A percentile compares a stretch with the other conserved stretches of the same genome.
Evolutionary conservation across 75 land plant genomes (phyloP).

Genomic region (Pinus taeda): DNA sequence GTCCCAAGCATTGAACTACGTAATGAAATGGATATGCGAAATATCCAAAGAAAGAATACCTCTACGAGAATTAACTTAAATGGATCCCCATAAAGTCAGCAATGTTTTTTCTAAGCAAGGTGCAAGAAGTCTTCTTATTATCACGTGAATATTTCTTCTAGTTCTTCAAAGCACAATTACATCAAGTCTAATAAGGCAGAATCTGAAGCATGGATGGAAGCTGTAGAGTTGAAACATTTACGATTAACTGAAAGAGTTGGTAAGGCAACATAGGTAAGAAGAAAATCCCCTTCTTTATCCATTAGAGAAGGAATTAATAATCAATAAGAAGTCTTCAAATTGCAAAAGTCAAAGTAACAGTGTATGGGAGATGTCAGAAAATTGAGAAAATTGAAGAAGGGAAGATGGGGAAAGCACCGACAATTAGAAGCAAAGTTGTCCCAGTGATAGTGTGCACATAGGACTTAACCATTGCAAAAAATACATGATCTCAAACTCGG

Average conservation of each 20-base stretch:
- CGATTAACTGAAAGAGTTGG: constrained; percentile 20
- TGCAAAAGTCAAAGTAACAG: constrained; percentile 59
- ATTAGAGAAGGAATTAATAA: not conserved
- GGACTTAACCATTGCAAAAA: too few species aligned
- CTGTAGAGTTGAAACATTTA: constrained; percentile 46
- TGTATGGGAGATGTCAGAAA: constrained; percentile 67
- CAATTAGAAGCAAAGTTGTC: too few species aligned
- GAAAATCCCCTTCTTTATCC: constrained; percentile 9
- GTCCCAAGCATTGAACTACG: constrained; percentile 6
- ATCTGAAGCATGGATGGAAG: constrained; percentile 57
- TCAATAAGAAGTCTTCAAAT: constrained; percentile 20
- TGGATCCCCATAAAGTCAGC: not conserved
- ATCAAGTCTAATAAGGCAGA: constrained; percentile 1
- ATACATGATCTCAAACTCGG: too few species aligned
- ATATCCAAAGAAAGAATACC: not conserved
- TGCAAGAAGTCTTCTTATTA: not conserved
- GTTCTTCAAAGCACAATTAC: not conserved
- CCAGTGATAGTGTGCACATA: too few species aligned
- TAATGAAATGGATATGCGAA: constrained; percentile 8
- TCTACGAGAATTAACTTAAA: not conserved
- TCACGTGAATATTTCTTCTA: not conserved
- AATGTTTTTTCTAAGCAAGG: not conserved
- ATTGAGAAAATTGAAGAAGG: constrained; percentile 41
- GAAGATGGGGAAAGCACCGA: constrained; percentile 78
- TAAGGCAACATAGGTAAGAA: constrained; percentile 19